Percentiles rank a stretch among this genome's conserved stretches.
phyloP scores from a whole-genome alignment of 495 filamentous ascomycete genomes.

The Penicillium roqueforti region DNA sequence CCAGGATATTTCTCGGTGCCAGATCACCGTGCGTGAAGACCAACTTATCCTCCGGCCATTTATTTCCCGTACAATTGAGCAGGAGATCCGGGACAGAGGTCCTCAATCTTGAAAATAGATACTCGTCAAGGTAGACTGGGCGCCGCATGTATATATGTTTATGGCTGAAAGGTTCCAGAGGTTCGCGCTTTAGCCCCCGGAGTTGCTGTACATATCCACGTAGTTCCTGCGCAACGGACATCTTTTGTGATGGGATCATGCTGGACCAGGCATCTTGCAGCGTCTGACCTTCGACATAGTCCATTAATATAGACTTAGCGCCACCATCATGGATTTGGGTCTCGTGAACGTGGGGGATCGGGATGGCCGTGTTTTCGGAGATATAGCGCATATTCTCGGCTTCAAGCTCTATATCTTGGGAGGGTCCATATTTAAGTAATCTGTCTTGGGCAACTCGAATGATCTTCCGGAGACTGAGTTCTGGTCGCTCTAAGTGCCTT shows the following conservation, averaged over 20 bases:
- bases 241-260: slow-evolving; percentile 1
- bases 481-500: not conserved
- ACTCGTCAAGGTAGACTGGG: not conserved
- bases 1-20: slow-evolving; percentile 8
- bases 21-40: slow-evolving; percentile 7
- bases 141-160: not conserved
- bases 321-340: not conserved
- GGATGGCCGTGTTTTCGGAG: not conserved
- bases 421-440: slow-evolving; percentile 2
- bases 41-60: not conserved
- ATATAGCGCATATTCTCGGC: slow-evolving; percentile 2
- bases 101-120: not conserved
- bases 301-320: not conserved
- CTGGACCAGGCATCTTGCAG: not conserved
- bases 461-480: not conserved
- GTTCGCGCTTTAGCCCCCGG: not conserved
- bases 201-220: slow-evolving; percentile 2
- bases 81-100: not conserved
- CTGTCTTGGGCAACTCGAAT: not conserved
- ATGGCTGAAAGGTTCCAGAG: not conserved
- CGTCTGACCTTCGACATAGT: slow-evolving; percentile 1
- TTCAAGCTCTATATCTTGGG: not conserved
- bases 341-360: not conserved
- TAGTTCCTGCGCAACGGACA: not conserved
- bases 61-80: not conserved